Percentiles rank a stretch among this genome's conserved stretches.
phyloP scores from a whole-genome alignment of 2,329 filamentous ascomycete species.

The Aspergillus carbonarius region DNA sequence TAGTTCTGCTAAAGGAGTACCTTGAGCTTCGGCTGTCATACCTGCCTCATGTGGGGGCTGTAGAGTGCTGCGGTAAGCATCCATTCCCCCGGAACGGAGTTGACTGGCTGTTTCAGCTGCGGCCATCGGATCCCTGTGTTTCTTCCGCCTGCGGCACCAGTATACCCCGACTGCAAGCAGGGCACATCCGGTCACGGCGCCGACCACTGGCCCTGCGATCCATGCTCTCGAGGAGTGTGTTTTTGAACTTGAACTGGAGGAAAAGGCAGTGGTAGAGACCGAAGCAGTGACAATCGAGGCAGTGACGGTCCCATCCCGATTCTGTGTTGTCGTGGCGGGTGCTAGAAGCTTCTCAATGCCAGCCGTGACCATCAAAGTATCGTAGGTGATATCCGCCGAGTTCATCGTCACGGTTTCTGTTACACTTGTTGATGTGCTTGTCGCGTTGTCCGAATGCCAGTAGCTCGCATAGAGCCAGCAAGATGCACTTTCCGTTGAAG shows the following conservation, averaged over 20 bases:
- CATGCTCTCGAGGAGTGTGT: background rate
- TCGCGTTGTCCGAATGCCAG: background rate
- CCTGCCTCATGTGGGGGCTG: background rate
- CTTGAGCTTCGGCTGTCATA: background rate
- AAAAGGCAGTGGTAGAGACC: background rate
- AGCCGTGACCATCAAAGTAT: background rate
- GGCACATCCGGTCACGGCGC: background rate
- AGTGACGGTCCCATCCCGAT: background rate
- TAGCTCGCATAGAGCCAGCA: background rate
- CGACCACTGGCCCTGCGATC: background rate
- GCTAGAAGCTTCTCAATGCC: background rate
- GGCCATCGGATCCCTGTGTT: background rate
- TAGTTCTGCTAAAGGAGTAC: background rate
- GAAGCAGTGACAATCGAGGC: background rate
- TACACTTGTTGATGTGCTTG: background rate
- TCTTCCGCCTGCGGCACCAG: background rate
- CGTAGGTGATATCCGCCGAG: background rate
- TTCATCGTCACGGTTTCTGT: background rate
- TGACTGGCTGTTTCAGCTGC: background rate
- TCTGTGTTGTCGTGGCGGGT: background rate
- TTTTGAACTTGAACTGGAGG: background rate
- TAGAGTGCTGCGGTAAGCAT: background rate
- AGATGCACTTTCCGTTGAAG: background rate
- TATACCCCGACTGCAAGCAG: background rate
- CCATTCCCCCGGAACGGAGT: background rate